These are phyloP conservation scores for Ormosia semicastrata DNA, from an alignment of 306 rosid species.

Conservation along the genomic window DNA sequence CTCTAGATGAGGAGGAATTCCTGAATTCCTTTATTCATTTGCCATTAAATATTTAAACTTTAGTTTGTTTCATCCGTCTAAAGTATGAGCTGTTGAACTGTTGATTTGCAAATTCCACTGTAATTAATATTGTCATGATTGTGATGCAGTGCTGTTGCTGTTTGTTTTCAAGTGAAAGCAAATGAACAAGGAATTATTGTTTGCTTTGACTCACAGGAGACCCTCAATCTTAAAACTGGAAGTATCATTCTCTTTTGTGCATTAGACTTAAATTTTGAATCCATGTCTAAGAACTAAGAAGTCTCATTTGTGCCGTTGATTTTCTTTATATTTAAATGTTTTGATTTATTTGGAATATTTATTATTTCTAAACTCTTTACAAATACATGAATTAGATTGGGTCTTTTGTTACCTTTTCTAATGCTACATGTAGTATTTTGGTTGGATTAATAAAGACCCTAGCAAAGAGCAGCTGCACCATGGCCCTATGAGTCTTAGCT, in stretches of 20 bases:
- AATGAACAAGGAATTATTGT: neutral
- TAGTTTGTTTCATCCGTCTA: neutral
- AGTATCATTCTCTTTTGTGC: neutral
- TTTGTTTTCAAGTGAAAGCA: conserved; percentile 3
- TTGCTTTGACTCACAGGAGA: neutral
- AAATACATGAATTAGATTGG: neutral
- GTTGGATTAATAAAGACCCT: too few relatives aligned
- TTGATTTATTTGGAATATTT: neutral
- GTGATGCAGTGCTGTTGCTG: conserved; percentile 11
- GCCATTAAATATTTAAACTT: neutral
- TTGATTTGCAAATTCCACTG: neutral
- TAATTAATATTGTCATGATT: neutral
- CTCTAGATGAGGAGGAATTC: too few relatives aligned
- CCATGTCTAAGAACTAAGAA: neutral
- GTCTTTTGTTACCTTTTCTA: too few relatives aligned
- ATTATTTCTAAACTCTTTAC: neutral
- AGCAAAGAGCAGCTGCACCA: too few relatives aligned
- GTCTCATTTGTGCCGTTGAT: neutral
- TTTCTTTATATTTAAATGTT: neutral
- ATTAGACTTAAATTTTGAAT: neutral
- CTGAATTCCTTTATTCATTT: too few relatives aligned
- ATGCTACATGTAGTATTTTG: too few relatives aligned
- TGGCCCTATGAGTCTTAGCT: too few relatives aligned
- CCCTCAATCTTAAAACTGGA: neutral
- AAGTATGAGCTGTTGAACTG: too few relatives aligned